phyloP scores from a whole-genome alignment of 208 protist species.

The Tetramitus jugosus region DNA sequence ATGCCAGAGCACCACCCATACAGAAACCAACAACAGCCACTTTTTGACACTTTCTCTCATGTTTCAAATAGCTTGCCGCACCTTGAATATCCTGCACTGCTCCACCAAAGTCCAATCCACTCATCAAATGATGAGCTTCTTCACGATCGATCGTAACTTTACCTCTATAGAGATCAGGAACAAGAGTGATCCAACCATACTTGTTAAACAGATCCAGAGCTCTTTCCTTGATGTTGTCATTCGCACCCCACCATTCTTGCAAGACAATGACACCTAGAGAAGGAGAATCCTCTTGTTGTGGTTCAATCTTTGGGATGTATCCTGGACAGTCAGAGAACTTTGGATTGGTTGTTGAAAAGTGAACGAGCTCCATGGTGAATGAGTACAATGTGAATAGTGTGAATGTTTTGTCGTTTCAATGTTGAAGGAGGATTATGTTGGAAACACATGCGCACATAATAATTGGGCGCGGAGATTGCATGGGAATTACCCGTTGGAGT shows the following conservation, averaged over 20 bases:
- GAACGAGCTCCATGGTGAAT: too few relatives aligned
- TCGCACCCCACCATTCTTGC: constrained; percentile 21
- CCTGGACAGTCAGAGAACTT: too few relatives aligned
- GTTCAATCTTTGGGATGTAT: too few relatives aligned
- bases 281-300: too few relatives aligned
- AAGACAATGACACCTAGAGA: background rate
- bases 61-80: background rate
- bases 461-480: too few relatives aligned
- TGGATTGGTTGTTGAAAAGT: too few relatives aligned
- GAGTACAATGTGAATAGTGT: too few relatives aligned
- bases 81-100: constrained; percentile 10
- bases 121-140: constrained; percentile 7
- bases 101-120: background rate
- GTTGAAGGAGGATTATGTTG: too few relatives aligned
- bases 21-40: constrained; percentile 10
- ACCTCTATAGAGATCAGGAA: constrained; percentile 21
- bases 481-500: too few relatives aligned
- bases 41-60: background rate
- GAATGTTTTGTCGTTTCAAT: too few relatives aligned
- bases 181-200: background rate
- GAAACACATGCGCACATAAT: too few relatives aligned
- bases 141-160: constrained; percentile 15
- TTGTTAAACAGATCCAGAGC: background rate
- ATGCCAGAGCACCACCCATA: constrained; percentile 2
- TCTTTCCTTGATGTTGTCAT: background rate